Evolutionary conservation across 495 filamentous ascomycete genomes (phyloP), one percentile per base, ranked within the genome.

Genomic region (Aspergillus nanangensis): DNA sequence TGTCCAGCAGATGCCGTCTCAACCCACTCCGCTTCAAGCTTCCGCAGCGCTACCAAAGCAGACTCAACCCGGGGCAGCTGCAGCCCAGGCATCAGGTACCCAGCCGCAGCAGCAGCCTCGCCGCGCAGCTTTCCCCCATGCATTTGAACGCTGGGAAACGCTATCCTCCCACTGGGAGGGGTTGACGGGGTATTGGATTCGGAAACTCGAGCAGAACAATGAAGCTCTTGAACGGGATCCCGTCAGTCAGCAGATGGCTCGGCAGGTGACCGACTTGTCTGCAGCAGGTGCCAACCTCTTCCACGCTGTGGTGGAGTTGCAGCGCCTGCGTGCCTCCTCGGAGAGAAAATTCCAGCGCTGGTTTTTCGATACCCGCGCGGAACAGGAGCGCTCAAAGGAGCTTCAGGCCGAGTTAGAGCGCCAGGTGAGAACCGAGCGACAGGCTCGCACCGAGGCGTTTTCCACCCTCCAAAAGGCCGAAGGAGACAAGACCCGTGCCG

Each of bases 91-190:
- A n/a, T n/a, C n/a, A n/a, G n/a, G n/a, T n/a, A n/a, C n/a, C 18
- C 48, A 47, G 23, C 8, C 44, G 19, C 50, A 41, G 39, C 50
- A 52, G 21, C 56, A 69, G 37, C 61, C 59, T 34, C 59, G 58
- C 32, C 73, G 74, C 22, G 63, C 65, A 14, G 68, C 84, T 3
- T 95, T 97, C 61, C 93, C 94, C 13, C 94, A 98, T 67, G 93
- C 93, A 1, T 98, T 98, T 52, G 91, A 98, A 62, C 80, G 93
- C 33, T 98, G 94, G 93, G 93, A 98, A 53, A 88, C 85, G 0
- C 72, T 98, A 5, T 97, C 94, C 0, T 93, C 94, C 11, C 93
- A 96, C 53, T 98, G 94, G 93, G 93, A 98, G 62, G 93, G 93
- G 13, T 77, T 97, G 46, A 98, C 93, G 1, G 87, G 88, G 41